A percentile compares a stretch with the other conserved stretches of the same genome.
phyloP scores from a whole-genome alignment of 1,139 yeast species.

The Sugiyamaella sp. region DNA sequence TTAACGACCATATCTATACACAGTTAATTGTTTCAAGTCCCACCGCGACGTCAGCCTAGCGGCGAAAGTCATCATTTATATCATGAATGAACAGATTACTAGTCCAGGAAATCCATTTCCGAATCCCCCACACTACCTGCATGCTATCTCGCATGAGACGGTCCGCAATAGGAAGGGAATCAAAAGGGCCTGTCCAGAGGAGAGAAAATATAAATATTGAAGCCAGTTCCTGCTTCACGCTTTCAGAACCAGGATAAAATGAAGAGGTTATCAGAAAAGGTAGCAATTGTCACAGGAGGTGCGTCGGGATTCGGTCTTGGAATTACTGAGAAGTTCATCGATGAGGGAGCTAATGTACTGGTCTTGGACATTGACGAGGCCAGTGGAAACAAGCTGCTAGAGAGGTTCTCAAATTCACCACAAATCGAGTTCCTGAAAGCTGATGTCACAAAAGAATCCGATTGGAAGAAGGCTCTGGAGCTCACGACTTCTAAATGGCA shows the following conservation, averaged over 20 bases:
- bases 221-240: background rate
- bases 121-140: conserved; percentile 7
- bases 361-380: conserved; percentile 27
- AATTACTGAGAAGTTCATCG: conserved; percentile 29
- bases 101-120: background rate
- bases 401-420: background rate
- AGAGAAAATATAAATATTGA: background rate
- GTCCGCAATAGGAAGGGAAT: conserved; percentile 12
- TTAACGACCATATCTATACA: conserved; percentile 3
- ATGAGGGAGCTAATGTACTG: conserved; percentile 30
- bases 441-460: conserved; percentile 30
- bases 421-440: conserved; percentile 26
- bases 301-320: conserved; percentile 46
- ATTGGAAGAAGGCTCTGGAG: conserved; percentile 28
- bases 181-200: too few relatives aligned
- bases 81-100: background rate
- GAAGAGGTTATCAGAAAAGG: conserved; percentile 37
- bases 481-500: conserved; percentile 29
- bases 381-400: conserved; percentile 23
- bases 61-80: too few relatives aligned
- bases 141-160: conserved; percentile 4
- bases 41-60: too few relatives aligned
- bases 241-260: background rate
- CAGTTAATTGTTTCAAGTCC: background rate
- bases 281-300: conserved; percentile 47